Conservation (phyloP, 805 yeast genomes). For the Candida alai region DNA sequence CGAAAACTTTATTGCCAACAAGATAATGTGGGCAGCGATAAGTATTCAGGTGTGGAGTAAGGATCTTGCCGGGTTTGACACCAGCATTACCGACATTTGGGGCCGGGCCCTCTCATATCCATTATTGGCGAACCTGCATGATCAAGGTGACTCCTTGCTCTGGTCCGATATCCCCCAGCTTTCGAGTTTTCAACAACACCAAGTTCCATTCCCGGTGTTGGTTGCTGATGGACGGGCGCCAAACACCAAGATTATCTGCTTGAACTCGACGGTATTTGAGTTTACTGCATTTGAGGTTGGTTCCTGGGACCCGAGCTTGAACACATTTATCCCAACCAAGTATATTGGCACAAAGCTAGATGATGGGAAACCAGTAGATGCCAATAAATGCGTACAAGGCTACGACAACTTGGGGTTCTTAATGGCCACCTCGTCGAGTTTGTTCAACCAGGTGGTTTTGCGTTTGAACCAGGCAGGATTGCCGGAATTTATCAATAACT, state of each 20-base stretch:
- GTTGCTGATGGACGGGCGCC: slow-evolving; percentile 59
- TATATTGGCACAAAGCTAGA: slow-evolving; percentile 66
- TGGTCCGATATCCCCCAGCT: slow-evolving; percentile 9
- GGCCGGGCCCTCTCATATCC: slow-evolving; percentile 40
- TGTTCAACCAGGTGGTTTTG: slow-evolving; percentile 67
- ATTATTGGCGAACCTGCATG: slow-evolving; percentile 27
- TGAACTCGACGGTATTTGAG: slow-evolving; percentile 60
- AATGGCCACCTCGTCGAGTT: slow-evolving; percentile 77
- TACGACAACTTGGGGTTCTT: slow-evolving; percentile 80
- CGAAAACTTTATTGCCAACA: slow-evolving; percentile 39
- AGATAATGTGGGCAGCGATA: slow-evolving; percentile 41
- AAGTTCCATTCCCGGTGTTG: slow-evolving; percentile 37
- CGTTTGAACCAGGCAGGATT: slow-evolving; percentile 43
- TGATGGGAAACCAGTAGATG: slow-evolving; percentile 51
- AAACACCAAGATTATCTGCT: slow-evolving; percentile 47
- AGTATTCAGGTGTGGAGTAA: slow-evolving; percentile 40
- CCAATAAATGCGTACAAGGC: slow-evolving; percentile 54
- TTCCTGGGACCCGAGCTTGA: slow-evolving; percentile 36
- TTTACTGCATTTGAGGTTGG: slow-evolving; percentile 38
- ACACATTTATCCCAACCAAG: slow-evolving; percentile 41
- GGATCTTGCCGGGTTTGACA: slow-evolving; percentile 34
- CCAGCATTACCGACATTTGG: slow-evolving; percentile 43
- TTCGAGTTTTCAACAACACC: slow-evolving; percentile 42
- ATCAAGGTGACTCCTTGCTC: slow-evolving; percentile 27
- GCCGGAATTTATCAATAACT: slow-evolving; percentile 1